phyloP scores from a whole-genome alignment of 1,284 basidiomycete species.

The Apiotrichum montevideense region DNA sequence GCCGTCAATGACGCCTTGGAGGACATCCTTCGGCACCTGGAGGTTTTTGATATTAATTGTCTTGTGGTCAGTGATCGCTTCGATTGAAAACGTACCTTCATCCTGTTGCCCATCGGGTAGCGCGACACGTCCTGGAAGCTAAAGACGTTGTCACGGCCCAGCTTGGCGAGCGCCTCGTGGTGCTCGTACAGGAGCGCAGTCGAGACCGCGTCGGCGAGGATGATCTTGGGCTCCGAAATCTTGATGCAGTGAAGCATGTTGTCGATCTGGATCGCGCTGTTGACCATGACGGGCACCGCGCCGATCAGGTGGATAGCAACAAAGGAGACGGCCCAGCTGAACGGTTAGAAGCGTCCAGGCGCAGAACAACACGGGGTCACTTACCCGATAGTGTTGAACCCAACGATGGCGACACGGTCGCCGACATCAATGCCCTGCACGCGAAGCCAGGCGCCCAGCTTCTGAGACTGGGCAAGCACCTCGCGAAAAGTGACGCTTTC shows the following conservation, averaged over 20 bases:
- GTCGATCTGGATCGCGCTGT: slow-evolving; percentile 25
- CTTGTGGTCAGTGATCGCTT: background rate
- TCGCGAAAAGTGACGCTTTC: slow-evolving; percentile 26
- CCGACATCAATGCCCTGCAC: slow-evolving; percentile 25
- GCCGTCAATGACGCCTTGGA: background rate
- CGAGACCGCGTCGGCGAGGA: slow-evolving; percentile 30
- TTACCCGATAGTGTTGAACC: slow-evolving; percentile 26
- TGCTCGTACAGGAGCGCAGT: background rate
- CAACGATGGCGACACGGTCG: slow-evolving; percentile 33
- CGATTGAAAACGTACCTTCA: slow-evolving; percentile 8
- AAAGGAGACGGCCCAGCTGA: slow-evolving; percentile 32
- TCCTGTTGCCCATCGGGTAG: slow-evolving; percentile 1
- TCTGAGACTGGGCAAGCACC: slow-evolving; percentile 16
- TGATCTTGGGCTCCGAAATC: slow-evolving; percentile 23
- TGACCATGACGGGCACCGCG: slow-evolving; percentile 35
- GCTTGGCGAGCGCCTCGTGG: background rate
- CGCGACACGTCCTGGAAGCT: background rate
- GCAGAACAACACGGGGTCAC: background rate
- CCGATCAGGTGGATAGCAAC: slow-evolving; percentile 37
- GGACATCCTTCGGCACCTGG: background rate
- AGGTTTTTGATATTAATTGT: slow-evolving; percentile 1
- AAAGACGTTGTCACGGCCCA: background rate
- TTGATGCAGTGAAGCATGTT: slow-evolving; percentile 26
- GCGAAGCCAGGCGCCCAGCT: slow-evolving; percentile 33
- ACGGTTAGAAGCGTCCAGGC: background rate